Evolutionary conservation across 805 yeast species (phyloP).

Genomic region (Lachancea meyersii): DNA sequence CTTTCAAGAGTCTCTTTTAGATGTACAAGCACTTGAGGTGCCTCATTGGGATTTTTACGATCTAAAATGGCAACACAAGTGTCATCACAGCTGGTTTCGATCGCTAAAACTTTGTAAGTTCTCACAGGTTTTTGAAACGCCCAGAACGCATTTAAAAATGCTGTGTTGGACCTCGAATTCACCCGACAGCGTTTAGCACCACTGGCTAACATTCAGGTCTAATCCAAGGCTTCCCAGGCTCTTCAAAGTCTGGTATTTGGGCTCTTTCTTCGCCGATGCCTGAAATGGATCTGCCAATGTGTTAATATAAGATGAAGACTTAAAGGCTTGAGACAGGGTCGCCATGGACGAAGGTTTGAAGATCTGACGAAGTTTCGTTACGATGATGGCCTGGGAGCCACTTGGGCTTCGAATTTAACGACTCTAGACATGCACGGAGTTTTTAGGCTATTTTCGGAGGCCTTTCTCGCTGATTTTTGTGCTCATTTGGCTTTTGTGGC

Average conservation of each 20-base stretch:
- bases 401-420: no score
- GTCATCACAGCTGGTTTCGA: constrained; percentile 94
- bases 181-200: neutral
- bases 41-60: constrained; percentile 28
- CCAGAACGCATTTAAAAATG: neutral
- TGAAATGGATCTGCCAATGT: no score
- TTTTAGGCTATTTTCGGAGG: no score
- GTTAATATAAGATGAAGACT: no score
- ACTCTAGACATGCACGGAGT: no score
- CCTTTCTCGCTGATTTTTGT: no score
- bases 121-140: constrained; percentile 16
- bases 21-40: constrained; percentile 42
- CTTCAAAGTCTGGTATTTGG: neutral
- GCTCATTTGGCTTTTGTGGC: no score
- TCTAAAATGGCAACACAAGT: constrained; percentile 79
- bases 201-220: neutral
- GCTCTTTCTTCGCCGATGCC: neutral
- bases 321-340: no score
- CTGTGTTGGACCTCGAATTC: neutral
- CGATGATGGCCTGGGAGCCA: no score
- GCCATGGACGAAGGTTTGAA: no score
- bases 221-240: neutral
- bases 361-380: no score
- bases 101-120: constrained; percentile 64
- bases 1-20: constrained; percentile 63